These are phyloP conservation scores for Graphiopsis chlorocephala DNA, from an alignment of 2,329 filamentous ascomycete species.

Conservation along the genomic window DNA sequence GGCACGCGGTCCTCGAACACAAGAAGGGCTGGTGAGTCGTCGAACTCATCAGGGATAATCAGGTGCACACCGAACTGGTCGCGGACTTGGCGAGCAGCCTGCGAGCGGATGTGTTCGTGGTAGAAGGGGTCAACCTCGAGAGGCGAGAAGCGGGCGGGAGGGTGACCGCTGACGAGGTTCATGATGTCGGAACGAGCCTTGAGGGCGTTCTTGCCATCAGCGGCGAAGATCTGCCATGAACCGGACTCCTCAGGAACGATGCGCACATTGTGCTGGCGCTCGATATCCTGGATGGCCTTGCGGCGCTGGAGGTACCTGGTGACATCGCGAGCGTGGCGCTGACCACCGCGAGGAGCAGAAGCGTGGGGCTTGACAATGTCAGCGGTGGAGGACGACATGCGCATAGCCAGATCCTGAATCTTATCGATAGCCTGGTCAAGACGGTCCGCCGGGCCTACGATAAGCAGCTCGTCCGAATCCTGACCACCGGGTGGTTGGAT, in stretches of 20 bases:
- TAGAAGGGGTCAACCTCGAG: conserved; percentile 75
- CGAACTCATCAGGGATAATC: conserved; percentile 64
- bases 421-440: conserved; percentile 74
- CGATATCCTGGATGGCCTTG: conserved; percentile 76
- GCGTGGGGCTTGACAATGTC: conserved; percentile 79
- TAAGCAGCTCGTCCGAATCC: conserved; percentile 78
- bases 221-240: conserved; percentile 84
- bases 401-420: conserved; percentile 83
- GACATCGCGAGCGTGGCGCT: conserved; percentile 77
- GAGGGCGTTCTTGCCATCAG: conserved; percentile 78
- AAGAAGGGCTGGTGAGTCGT: conserved; percentile 62
- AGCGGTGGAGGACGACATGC: conserved; percentile 79
- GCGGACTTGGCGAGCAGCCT: conserved; percentile 62
- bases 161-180: conserved; percentile 69
- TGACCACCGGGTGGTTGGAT: conserved; percentile 73
- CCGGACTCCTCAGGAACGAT: conserved; percentile 74
- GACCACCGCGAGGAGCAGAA: conserved; percentile 67
- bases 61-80: conserved; percentile 70
- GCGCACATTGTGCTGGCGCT: conserved; percentile 76
- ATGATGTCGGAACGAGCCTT: conserved; percentile 73
- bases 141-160: conserved; percentile 66
- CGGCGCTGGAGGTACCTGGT: conserved; percentile 84
- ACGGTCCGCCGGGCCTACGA: conserved; percentile 74
- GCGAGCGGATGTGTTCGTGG: conserved; percentile 67
- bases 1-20: conserved; percentile 69